phyloP scores from a whole-genome alignment of 164 flowering plant species.

The grape (Vitis vinifera) region ASM3070453v1 NC_081817.1:9867501-9868000 shows the following conservation, averaged over 20 bases:
- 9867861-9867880: conserved; percentile 66
- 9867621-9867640: conserved; percentile 93
- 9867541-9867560: conserved; percentile 75
- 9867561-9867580: conserved; percentile 85
- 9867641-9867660: conserved; percentile 85
- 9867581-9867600: conserved; percentile 70
- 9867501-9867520: conserved; percentile 98
- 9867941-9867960: conserved; percentile 81
- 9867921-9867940: conserved; percentile 78
- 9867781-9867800: conserved; percentile 71
- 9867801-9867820: conserved; percentile 61
- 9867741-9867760: conserved; percentile 73
- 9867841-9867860: conserved; percentile 62
- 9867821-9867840: conserved; percentile 84
- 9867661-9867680: conserved; percentile 82
- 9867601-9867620: conserved; percentile 82
- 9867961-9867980: conserved; percentile 74
- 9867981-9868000: conserved; percentile 81
- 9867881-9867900: conserved; percentile 69
- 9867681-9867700: conserved; percentile 77
- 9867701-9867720: conserved; percentile 72
- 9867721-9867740: conserved; percentile 73
- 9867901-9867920: conserved; percentile 81
- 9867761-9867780: conserved; percentile 78
- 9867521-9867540: conserved; percentile 96